A percentile compares a stretch with the other conserved stretches of the same genome.
Evolutionary conservation across 2,329 filamentous ascomycete genomes (phyloP).

Genomic region (Fusarium sp.): DNA sequence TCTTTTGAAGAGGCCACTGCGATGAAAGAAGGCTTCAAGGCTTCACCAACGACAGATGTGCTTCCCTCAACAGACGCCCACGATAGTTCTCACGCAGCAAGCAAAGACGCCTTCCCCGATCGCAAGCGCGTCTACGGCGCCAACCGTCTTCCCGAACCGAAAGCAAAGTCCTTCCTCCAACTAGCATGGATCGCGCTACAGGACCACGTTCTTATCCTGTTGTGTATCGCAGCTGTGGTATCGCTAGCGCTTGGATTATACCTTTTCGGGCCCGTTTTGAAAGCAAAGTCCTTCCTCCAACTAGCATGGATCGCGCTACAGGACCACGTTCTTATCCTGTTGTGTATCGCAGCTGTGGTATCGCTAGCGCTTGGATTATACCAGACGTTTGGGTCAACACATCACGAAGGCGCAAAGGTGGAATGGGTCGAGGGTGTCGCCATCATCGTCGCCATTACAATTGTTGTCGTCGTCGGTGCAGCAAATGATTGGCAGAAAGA

Average conservation of each 20-base stretch:
- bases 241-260: constrained; percentile 76
- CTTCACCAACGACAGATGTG: background rate
- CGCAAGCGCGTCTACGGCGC: constrained; percentile 36
- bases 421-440: constrained; percentile 78
- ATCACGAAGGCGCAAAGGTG: constrained; percentile 58
- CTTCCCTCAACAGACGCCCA: background rate
- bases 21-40: constrained; percentile 13
- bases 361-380: constrained; percentile 76
- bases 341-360: constrained; percentile 73
- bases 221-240: constrained; percentile 73
- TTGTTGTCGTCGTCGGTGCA: constrained; percentile 72
- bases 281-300: constrained; percentile 68
- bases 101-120: constrained; percentile 32
- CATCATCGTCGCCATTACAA: constrained; percentile 73
- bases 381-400: constrained; percentile 67
- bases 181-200: constrained; percentile 76
- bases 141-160: constrained; percentile 72
- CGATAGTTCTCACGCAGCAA: background rate
- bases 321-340: constrained; percentile 73
- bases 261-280: no score
- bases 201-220: constrained; percentile 73
- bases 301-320: constrained; percentile 76
- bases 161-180: constrained; percentile 69
- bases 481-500: constrained; percentile 78
- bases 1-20: constrained; percentile 74